Percentiles rank a stretch among this genome's conserved stretches.
Conservation (phyloP, 345 rosid genomes). For the Draba incana region DNA sequence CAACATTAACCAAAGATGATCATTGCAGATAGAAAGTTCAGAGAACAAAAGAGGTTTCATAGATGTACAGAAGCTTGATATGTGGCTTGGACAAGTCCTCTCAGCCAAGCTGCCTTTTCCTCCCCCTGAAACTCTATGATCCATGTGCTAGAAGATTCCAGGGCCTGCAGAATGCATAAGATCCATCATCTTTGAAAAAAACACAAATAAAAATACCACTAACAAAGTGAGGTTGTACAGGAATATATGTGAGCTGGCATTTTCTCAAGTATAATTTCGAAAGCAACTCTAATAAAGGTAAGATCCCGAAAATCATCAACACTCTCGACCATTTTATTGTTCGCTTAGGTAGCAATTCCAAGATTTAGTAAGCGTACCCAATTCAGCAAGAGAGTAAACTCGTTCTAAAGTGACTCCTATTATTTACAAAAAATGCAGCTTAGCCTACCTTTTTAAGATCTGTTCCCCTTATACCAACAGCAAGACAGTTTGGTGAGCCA, state of each 20-base stretch:
- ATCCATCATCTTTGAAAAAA: slow-evolving; percentile 17
- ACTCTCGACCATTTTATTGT: slow-evolving; percentile 22
- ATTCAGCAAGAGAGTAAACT: slow-evolving; percentile 19
- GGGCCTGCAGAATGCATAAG: slow-evolving; percentile 58
- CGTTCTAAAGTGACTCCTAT: slow-evolving; percentile 12
- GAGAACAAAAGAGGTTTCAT: slow-evolving; percentile 24
- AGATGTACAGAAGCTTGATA: slow-evolving; percentile 90
- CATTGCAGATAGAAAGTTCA: slow-evolving; percentile 26
- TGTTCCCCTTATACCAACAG: slow-evolving; percentile 77
- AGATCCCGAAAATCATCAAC: slow-evolving; percentile 24
- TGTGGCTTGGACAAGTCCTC: slow-evolving; percentile 84
- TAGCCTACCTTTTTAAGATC: slow-evolving; percentile 71
- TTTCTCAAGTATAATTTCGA: slow-evolving; percentile 22
- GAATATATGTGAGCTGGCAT: slow-evolving; percentile 15
- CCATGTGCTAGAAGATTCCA: slow-evolving; percentile 95
- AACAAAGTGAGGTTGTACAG: slow-evolving; percentile 20
- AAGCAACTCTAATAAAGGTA: slow-evolving; percentile 25
- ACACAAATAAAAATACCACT: slow-evolving; percentile 16
- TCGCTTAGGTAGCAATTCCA: slow-evolving; percentile 16
- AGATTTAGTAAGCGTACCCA: slow-evolving; percentile 25
- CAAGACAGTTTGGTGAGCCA: slow-evolving; percentile 81
- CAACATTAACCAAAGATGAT: slow-evolving; percentile 22
- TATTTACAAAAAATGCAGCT: slow-evolving; percentile 32
- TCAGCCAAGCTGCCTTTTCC: slow-evolving; percentile 82
- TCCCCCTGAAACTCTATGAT: slow-evolving; percentile 75